A percentile compares a stretch with the other conserved stretches of the same genome.
These are phyloP conservation scores for Tolypocladium sp. DNA, from an alignment of 2,329 filamentous ascomycete genomes.

Conservation along the genomic window DNA sequence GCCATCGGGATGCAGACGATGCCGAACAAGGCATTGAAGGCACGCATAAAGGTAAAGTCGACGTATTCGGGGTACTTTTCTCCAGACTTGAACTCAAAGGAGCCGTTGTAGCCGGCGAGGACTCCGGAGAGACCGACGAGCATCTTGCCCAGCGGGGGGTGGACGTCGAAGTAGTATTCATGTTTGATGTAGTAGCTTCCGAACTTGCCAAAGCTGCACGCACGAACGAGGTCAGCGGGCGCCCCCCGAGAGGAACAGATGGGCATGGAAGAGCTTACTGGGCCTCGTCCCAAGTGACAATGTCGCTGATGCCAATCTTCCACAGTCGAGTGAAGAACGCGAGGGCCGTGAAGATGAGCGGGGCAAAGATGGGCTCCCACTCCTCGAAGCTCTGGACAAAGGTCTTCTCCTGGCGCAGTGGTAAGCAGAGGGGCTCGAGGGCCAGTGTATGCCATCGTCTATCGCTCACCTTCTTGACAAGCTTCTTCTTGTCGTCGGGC, in stretches of 20 bases:
- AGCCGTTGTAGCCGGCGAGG: conserved; percentile 95
- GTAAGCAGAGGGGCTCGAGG: conserved; percentile 7
- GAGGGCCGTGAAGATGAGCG: conserved; percentile 50
- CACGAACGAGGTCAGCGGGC: conserved; percentile 7
- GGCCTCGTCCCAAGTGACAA: conserved; percentile 60
- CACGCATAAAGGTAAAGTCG: conserved; percentile 96
- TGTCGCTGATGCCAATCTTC: conserved; percentile 60
- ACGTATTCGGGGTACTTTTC: conserved; percentile 89
- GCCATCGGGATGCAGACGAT: conserved; percentile 87
- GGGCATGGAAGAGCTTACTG: conserved; percentile 37
- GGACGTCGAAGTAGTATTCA: conserved; percentile 92
- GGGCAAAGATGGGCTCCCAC: conserved; percentile 54
- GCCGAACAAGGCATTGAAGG: conserved; percentile 94
- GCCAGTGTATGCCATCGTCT: background rate
- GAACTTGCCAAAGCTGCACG: conserved; percentile 79
- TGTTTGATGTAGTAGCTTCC: conserved; percentile 98
- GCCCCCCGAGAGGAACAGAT: background rate
- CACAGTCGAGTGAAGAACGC: conserved; percentile 60
- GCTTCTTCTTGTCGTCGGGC: conserved; percentile 51
- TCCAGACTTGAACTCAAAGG: conserved; percentile 98
- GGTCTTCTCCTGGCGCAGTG: conserved; percentile 37
- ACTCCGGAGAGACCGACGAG: conserved; percentile 94
- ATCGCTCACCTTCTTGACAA: conserved; percentile 40
- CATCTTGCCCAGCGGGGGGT: conserved; percentile 96
- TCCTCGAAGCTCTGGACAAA: conserved; percentile 54